Base-by-base conservation (phyloP, 139 green algal genomes). In the Chlorella sp. region DNA sequence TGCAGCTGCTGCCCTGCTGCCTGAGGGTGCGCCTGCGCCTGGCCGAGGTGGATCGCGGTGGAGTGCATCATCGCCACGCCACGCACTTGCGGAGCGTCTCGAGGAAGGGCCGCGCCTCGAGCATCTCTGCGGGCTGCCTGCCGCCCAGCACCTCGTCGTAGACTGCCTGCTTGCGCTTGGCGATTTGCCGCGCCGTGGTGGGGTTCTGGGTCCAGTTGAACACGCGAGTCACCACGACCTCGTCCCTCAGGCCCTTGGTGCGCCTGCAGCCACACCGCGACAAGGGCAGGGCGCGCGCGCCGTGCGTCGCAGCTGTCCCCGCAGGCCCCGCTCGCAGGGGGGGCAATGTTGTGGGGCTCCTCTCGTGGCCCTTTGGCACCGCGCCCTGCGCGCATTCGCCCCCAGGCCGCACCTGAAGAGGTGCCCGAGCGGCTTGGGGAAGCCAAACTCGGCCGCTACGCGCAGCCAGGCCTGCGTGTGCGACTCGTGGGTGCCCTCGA, bases 201-300 rank as follows among this genome's bases (percentile, higher is more conserved):
- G 90, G 90, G 51, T 96, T 93, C 31, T 93, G 88, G 17, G 91
- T 91, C 94, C 94, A 98, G 68, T 87, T 91, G 24, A 98, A 90
- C 2, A 97, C 82, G 62, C 96, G 88, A 27, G 84, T 87, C 27
- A 98, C 87, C 23, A 92, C 89, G 75, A 97, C 88, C 72, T 98
- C 94, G 27, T 94, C 91, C 31, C 97, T 93, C 79, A 95, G 94
- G 35, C 90, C 91, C 63, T 93, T 80, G 31, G 87, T 83, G 1
- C 84, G 71, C 6, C 64, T 72, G 67, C 29, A 33, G 23, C 6
- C 5, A n/a, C n/a, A n/a, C n/a, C 14, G 22, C 22, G 59, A n/a
- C 23, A 4, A 29, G 6, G 51, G 42, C 5, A 30, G 32, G 4
- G 22, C 34, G 6, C 6, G 33, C 26, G 17, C 17, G 34, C 14